Conservation (phyloP, 192 early-diverging fungal species). For the Rhizophagus clarus region DNA sequence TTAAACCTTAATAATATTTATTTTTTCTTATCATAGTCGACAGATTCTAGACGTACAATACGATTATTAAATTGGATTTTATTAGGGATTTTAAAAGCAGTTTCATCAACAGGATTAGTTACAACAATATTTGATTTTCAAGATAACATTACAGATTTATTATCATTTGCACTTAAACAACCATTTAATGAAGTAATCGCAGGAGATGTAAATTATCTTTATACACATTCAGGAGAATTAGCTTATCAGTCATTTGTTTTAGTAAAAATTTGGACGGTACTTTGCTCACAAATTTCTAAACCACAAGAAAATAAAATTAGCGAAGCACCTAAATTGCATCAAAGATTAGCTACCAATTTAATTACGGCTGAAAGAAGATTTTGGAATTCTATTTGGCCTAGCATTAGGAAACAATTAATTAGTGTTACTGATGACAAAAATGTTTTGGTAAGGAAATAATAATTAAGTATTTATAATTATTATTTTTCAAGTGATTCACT, state of each 20-base stretch:
- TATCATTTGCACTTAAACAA: conserved; percentile 37
- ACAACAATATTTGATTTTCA: conserved; percentile 38
- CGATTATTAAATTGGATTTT: conserved; percentile 51
- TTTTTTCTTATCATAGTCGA: conserved; percentile 25
- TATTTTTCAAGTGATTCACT: not conserved
- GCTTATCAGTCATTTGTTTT: conserved; percentile 43
- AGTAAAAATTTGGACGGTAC: conserved; percentile 45
- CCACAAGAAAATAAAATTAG: conserved; percentile 7
- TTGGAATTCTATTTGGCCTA: conserved; percentile 39
- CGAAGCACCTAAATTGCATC: conserved; percentile 8
- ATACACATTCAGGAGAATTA: conserved; percentile 42
- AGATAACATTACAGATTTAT: conserved; percentile 39
- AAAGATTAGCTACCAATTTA: conserved; percentile 22
- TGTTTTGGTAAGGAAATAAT: conserved; percentile 11
- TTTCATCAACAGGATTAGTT: conserved; percentile 29
- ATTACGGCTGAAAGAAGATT: conserved; percentile 31
- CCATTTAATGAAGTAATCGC: conserved; percentile 36
- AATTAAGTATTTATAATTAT: not conserved
- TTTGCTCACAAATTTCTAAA: conserved; percentile 24
- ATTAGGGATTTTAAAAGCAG: conserved; percentile 31
- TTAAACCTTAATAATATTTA: no score
- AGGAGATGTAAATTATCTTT: conserved; percentile 41
- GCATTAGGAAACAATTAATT: conserved; percentile 17
- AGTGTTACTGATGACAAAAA: conserved; percentile 17
- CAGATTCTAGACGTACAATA: conserved; percentile 40